Percentiles rank a stretch among this genome's conserved stretches.
phyloP scores from a whole-genome alignment of 805 yeast species.

The Monosporozyma yasuniensis region DNA sequence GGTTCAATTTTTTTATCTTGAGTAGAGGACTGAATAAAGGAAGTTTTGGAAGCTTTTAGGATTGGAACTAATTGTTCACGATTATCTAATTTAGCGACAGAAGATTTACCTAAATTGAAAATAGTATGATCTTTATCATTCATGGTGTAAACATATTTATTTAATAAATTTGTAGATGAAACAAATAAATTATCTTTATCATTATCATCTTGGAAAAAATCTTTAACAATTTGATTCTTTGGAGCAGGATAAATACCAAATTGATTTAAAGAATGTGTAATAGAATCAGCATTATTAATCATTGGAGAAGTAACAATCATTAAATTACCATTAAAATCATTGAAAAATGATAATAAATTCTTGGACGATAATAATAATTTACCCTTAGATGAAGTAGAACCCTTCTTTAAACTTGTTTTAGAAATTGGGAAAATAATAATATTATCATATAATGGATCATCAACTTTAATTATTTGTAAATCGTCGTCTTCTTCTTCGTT shows the following conservation, averaged over 20 bases:
- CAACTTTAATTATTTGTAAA: constrained; percentile 29
- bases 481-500: neutral
- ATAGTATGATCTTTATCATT: constrained; percentile 4
- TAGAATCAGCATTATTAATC: constrained; percentile 48
- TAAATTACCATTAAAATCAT: constrained; percentile 60
- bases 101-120: constrained; percentile 37
- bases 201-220: constrained; percentile 44
- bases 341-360: constrained; percentile 49
- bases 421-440: constrained; percentile 48
- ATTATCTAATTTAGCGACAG: constrained; percentile 64
- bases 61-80: constrained; percentile 65
- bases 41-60: constrained; percentile 53
- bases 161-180: constrained; percentile 11
- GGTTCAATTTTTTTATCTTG: constrained; percentile 31
- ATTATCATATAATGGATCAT: constrained; percentile 43
- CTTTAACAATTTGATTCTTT: constrained; percentile 52
- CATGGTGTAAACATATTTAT: constrained; percentile 4
- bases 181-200: constrained; percentile 7
- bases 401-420: neutral
- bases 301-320: constrained; percentile 48
- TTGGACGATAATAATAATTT: constrained; percentile 39
- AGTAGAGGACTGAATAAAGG: constrained; percentile 36
- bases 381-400: constrained; percentile 25
- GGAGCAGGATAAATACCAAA: constrained; percentile 82
- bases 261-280: constrained; percentile 62